Conservation (phyloP, 2,329 filamentous ascomycete species). For the Samsoniella hepiali region DNA sequence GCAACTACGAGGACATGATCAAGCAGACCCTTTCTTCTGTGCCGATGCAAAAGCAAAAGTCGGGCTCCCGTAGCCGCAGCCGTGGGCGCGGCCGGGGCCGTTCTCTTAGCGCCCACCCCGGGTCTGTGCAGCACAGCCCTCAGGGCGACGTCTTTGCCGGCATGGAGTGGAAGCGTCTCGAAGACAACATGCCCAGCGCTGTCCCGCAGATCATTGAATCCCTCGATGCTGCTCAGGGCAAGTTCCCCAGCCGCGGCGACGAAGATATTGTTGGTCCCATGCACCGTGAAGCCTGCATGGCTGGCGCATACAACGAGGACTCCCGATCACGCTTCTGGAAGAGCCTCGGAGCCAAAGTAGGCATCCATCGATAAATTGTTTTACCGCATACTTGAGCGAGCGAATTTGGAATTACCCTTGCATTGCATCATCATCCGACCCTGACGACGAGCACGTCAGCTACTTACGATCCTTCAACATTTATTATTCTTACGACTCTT, state of each 20-base stretch:
- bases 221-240: conserved; percentile 64
- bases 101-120: conserved; percentile 42
- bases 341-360: conserved; percentile 46
- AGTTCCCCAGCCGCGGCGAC: conserved; percentile 85
- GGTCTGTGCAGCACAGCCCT: conserved; percentile 30
- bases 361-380: conserved; percentile 23
- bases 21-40: conserved; percentile 42
- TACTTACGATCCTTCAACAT: conserved; percentile 18
- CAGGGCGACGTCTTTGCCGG: conserved; percentile 41
- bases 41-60: conserved; percentile 27
- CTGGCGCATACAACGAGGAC: conserved; percentile 43
- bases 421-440: conserved; percentile 7
- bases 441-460: conserved; percentile 19
- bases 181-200: conserved; percentile 57
- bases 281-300: conserved; percentile 60
- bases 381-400: neutral
- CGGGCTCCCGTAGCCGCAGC: conserved; percentile 37
- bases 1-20: conserved; percentile 63
- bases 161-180: conserved; percentile 44
- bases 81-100: conserved; percentile 38
- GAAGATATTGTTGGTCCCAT: conserved; percentile 93
- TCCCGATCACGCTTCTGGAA: conserved; percentile 48
- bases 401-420: conserved; percentile 4
- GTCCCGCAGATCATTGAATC: conserved; percentile 67
- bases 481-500: conserved; percentile 13